These are phyloP conservation scores for Cladosporium velox DNA, from an alignment of 2,329 filamentous ascomycete species.

Conservation along the genomic window DNA sequence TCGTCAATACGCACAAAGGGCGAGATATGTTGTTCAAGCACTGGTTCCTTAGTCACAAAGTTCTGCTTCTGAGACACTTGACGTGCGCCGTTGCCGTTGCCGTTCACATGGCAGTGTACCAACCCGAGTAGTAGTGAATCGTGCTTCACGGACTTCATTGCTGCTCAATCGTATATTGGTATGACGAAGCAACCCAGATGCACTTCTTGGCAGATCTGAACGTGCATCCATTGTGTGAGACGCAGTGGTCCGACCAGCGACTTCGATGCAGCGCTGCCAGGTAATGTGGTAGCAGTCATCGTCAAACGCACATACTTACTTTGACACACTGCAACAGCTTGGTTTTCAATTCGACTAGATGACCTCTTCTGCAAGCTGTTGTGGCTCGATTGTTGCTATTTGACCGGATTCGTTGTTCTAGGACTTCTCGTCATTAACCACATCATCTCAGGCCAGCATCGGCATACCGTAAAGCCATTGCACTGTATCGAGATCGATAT, in stretches of 20 bases:
- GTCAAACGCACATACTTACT: neutral
- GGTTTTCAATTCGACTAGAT: neutral
- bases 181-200: neutral
- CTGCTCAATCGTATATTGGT: neutral
- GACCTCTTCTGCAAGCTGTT: neutral
- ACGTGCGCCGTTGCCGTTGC: slow-evolving; percentile 18
- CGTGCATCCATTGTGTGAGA: neutral
- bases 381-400: neutral
- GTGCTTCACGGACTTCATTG: neutral
- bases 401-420: neutral
- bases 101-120: slow-evolving; percentile 1
- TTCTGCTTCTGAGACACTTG: slow-evolving; percentile 10
- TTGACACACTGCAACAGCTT: neutral
- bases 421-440: neutral
- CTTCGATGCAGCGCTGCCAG: neutral
- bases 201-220: neutral
- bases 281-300: neutral
- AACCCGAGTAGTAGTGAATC: neutral
- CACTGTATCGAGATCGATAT: neutral
- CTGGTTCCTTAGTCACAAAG: neutral
- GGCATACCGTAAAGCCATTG: neutral
- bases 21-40: neutral
- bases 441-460: neutral
- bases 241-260: neutral
- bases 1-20: neutral